Conservation (phyloP, 1,139 yeast species). For the Yamadazyma conglobata region DNA sequence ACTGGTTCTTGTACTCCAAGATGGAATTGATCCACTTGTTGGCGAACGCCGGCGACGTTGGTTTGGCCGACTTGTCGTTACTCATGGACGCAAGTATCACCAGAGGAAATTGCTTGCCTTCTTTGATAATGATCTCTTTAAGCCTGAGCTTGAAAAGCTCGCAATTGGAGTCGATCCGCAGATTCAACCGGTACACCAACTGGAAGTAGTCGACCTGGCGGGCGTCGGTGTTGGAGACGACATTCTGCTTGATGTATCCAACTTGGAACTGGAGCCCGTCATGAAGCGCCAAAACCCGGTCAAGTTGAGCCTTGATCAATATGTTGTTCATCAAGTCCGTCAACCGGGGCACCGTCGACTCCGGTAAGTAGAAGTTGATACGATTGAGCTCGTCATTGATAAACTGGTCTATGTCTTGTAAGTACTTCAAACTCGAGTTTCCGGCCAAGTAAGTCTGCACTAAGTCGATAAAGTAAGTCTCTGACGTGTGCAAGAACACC, state of each 20-base stretch:
- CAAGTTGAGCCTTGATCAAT: conserved; percentile 60
- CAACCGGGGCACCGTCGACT: conserved; percentile 51
- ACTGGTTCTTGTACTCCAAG: conserved; percentile 51
- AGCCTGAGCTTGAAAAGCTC: conserved; percentile 50
- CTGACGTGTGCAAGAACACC: conserved; percentile 51
- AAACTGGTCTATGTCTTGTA: conserved; percentile 50
- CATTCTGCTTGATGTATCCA: conserved; percentile 9
- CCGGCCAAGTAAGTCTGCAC: conserved; percentile 20
- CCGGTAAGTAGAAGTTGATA: conserved; percentile 53
- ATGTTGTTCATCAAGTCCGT: conserved; percentile 56
- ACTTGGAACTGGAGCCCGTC: conserved; percentile 14
- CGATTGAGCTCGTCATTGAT: conserved; percentile 59
- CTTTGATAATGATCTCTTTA: conserved; percentile 42
- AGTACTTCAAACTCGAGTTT: conserved; percentile 31
- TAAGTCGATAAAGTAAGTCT: conserved; percentile 49
- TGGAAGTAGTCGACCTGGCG: conserved; percentile 26
- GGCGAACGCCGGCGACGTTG: conserved; percentile 41
- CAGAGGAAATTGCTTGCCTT: conserved; percentile 32
- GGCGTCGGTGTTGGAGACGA: conserved; percentile 6
- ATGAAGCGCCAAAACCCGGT: conserved; percentile 16
- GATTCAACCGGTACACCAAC: conserved; percentile 48
- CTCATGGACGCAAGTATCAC: conserved; percentile 19
- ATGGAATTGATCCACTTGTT: conserved; percentile 67
- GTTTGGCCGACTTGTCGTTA: conserved; percentile 9
- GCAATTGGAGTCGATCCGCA: conserved; percentile 52